Percentiles rank a stretch among this genome's conserved stretches.
These are phyloP conservation scores for Saraca asoca DNA, from an alignment of 331 rosid species.

Conservation along the genomic window DNA sequence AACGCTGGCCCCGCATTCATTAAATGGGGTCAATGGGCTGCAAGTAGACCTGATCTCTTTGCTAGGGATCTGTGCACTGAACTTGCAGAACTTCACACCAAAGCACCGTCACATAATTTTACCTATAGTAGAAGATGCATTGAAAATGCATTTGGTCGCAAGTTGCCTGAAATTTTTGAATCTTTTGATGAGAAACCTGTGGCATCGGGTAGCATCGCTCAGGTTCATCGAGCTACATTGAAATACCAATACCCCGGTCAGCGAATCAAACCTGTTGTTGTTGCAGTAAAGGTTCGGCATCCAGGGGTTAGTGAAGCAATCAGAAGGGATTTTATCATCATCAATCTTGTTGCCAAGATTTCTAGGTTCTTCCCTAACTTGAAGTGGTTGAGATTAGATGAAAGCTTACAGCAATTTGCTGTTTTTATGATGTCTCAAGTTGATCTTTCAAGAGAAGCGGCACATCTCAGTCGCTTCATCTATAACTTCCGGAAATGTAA, in stretches of 20 bases:
- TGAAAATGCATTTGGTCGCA: constrained; percentile 76
- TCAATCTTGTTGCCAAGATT: constrained; percentile 57
- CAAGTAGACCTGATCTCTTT: constrained; percentile 79
- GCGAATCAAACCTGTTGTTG: constrained; percentile 60
- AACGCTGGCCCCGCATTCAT: constrained; percentile 80
- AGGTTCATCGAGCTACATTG: constrained; percentile 78
- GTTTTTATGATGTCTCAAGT: constrained; percentile 83
- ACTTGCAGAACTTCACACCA: constrained; percentile 72
- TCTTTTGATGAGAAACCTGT: constrained; percentile 70
- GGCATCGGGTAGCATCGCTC: constrained; percentile 90
- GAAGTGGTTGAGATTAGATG: constrained; percentile 73
- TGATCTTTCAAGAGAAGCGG: constrained; percentile 88
- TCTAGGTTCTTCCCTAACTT: constrained; percentile 56
- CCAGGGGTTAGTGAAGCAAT: constrained; percentile 83
- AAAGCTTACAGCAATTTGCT: constrained; percentile 72
- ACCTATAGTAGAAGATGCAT: constrained; percentile 57
- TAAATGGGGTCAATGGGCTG: constrained; percentile 97
- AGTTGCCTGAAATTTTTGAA: constrained; percentile 71
- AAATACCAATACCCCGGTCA: constrained; percentile 69
- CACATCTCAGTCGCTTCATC: constrained; percentile 72
- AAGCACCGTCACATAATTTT: constrained; percentile 77
- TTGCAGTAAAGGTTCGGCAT: constrained; percentile 83
- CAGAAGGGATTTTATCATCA: constrained; percentile 68
- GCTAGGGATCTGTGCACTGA: constrained; percentile 72
- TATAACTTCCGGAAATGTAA: constrained; percentile 71